phyloP scores from a whole-genome alignment of 2,329 filamentous ascomycete genomes.

The Ascochyta lentis region DNA sequence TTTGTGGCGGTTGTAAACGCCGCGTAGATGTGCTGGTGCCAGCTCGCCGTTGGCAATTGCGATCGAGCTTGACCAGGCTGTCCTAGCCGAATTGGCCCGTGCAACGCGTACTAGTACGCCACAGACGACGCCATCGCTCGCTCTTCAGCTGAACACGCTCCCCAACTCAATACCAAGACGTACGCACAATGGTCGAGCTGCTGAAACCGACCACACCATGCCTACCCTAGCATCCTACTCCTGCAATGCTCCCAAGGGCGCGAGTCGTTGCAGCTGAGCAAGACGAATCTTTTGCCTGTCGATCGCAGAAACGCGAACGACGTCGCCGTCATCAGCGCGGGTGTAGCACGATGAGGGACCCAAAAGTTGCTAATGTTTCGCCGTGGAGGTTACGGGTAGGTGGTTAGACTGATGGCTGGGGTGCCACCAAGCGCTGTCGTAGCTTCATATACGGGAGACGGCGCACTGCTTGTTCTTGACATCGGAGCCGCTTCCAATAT shows the following conservation, averaged over 20 bases:
- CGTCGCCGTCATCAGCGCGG: conserved; percentile 17
- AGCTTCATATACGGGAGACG: conserved; percentile 18
- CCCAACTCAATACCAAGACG: conserved; percentile 27
- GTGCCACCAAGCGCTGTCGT: conserved; percentile 9
- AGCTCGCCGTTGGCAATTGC: conserved; percentile 21
- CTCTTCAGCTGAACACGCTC: conserved; percentile 41
- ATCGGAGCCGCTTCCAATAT: conserved; percentile 23
- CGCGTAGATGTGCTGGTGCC: conserved; percentile 16
- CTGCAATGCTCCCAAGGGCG: conserved; percentile 43
- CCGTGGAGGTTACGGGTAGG: conserved; percentile 9
- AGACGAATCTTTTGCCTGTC: conserved; percentile 33
- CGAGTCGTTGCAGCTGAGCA: conserved; percentile 44
- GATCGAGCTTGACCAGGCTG: conserved; percentile 23
- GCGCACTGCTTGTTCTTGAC: conserved; percentile 22
- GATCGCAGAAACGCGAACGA: conserved; percentile 30
- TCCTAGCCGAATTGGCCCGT: conserved; percentile 26
- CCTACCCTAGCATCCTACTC: conserved; percentile 40
- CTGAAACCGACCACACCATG: conserved; percentile 35
- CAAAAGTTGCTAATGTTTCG: conserved; percentile 2
- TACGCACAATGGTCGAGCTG: conserved; percentile 30
- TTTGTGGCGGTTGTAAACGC: conserved; percentile 15
- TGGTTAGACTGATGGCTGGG: conserved; percentile 4
- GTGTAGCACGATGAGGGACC: conserved; percentile 9
- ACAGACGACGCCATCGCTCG: conserved; percentile 41
- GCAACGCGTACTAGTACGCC: conserved; percentile 28